phyloP scores from a whole-genome alignment of 2,329 filamentous ascomycete species.

The Arthrobotrys pseudoclavata region DNA sequence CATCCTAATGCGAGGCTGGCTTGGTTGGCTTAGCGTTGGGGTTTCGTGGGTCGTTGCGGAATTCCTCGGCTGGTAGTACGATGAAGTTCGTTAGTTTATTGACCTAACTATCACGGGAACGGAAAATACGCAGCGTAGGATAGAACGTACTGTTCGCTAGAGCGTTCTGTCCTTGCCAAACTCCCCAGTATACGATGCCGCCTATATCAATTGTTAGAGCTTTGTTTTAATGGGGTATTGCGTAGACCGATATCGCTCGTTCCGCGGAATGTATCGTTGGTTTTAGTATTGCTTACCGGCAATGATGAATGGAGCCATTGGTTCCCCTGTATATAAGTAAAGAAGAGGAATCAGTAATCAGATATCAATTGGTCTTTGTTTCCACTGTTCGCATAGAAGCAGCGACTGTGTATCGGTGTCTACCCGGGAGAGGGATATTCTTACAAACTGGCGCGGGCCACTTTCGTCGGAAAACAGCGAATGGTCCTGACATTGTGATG shows the following conservation, averaged over 20 bases:
- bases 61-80: constrained; percentile 80
- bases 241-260: constrained; percentile 9
- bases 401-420: neutral
- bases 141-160: constrained; percentile 81
- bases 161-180: constrained; percentile 84
- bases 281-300: constrained; percentile 77
- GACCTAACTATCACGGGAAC: neutral
- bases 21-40: constrained; percentile 68
- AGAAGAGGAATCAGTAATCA: constrained; percentile 39
- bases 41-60: constrained; percentile 97
- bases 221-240: constrained; percentile 2
- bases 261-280: neutral
- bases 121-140: neutral
- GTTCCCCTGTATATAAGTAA: constrained; percentile 76
- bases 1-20: constrained; percentile 48
- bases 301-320: constrained; percentile 92
- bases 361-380: constrained; percentile 63
- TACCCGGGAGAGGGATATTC: constrained; percentile 64
- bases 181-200: constrained; percentile 86
- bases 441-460: constrained; percentile 82
- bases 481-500: constrained; percentile 49
- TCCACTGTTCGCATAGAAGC: constrained; percentile 8
- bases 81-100: constrained; percentile 63
- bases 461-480: constrained; percentile 78
- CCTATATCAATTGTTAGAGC: constrained; percentile 70